Evolutionary conservation across 2,329 filamentous ascomycete genomes (phyloP).

Genomic region (Periconia macrospinosa): DNA sequence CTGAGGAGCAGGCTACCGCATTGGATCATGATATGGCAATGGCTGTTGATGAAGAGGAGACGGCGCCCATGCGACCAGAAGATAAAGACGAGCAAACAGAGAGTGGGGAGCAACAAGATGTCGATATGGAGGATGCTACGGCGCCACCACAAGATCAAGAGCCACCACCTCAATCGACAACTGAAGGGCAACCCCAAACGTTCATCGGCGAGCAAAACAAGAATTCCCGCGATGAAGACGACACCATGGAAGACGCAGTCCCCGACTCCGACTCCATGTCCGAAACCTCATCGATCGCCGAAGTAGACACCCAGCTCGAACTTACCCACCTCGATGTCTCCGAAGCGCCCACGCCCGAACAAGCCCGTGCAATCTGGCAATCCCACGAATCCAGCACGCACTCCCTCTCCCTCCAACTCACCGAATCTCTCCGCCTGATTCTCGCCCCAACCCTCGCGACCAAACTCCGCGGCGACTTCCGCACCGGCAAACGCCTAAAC

Average conservation of each 20-base stretch:
- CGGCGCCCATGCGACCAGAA: conserved; percentile 35
- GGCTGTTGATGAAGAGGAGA: conserved; percentile 62
- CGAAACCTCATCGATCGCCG: conserved; percentile 41
- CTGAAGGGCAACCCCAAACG: conserved; percentile 43
- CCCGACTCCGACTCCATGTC: conserved; percentile 37
- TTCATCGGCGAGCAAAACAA: conserved; percentile 50
- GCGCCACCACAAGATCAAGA: conserved; percentile 30
- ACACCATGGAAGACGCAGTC: conserved; percentile 41
- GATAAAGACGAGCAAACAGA: conserved; percentile 34
- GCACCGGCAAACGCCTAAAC: conserved; percentile 96
- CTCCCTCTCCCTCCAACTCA: conserved; percentile 82
- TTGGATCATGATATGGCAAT: conserved; percentile 89
- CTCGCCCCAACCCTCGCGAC: conserved; percentile 92
- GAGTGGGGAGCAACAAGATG: conserved; percentile 44
- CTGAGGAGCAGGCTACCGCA: conserved; percentile 81
- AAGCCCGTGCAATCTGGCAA: conserved; percentile 78
- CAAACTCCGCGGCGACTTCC: conserved; percentile 94
- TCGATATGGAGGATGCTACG: conserved; percentile 50
- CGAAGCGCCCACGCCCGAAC: conserved; percentile 49
- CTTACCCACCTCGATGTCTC: conserved; percentile 66
- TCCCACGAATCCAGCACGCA: conserved; percentile 84
- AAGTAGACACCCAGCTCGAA: conserved; percentile 64
- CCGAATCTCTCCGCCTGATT: conserved; percentile 93
- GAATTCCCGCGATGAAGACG: conserved; percentile 31
- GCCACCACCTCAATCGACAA: conserved; percentile 29